Evolutionary conservation across 805 yeast species (phyloP).

Genomic region (Sporopachydermia quercuum): DNA sequence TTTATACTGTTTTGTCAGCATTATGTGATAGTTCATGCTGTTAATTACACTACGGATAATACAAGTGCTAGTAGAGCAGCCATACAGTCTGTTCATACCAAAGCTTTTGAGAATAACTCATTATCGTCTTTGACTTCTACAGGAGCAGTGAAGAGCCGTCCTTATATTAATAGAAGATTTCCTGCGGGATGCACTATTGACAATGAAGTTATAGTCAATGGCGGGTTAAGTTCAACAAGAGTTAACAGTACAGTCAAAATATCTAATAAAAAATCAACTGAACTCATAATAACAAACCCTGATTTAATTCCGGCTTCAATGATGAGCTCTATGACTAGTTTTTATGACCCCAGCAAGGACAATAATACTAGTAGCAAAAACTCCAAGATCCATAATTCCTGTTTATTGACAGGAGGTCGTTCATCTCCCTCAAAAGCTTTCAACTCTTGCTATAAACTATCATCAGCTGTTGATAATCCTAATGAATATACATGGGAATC

Average conservation of each 20-base stretch:
- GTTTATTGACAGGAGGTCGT: conserved; percentile 57
- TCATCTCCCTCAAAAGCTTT: conserved; percentile 37
- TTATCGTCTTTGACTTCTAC: conserved; percentile 1
- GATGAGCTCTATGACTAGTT: background rate
- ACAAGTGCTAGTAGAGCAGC: conserved; percentile 4
- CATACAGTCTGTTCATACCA: conserved; percentile 6
- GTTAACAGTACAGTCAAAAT: conserved; percentile 9
- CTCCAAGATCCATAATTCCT: conserved; percentile 13
- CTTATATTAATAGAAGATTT: conserved; percentile 23
- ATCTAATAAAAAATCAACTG: conserved; percentile 3
- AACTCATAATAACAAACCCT: background rate
- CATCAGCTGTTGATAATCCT: background rate
- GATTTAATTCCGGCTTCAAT: background rate
- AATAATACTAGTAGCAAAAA: conserved; percentile 17
- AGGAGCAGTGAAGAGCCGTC: background rate
- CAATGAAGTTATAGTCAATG: conserved; percentile 15
- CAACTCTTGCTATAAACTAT: conserved; percentile 29
- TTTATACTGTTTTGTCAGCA: conserved; percentile 64
- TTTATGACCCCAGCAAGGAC: background rate
- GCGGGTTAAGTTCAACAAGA: conserved; percentile 22
- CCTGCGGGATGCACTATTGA: conserved; percentile 20
- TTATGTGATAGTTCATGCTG: conserved; percentile 53
- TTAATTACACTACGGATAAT: conserved; percentile 19
- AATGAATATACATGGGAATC: conserved; percentile 24
- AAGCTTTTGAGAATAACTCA: conserved; percentile 4